Conservation (phyloP, 768 basidiomycete genomes). For the Tulasnella sp. region DNA sequence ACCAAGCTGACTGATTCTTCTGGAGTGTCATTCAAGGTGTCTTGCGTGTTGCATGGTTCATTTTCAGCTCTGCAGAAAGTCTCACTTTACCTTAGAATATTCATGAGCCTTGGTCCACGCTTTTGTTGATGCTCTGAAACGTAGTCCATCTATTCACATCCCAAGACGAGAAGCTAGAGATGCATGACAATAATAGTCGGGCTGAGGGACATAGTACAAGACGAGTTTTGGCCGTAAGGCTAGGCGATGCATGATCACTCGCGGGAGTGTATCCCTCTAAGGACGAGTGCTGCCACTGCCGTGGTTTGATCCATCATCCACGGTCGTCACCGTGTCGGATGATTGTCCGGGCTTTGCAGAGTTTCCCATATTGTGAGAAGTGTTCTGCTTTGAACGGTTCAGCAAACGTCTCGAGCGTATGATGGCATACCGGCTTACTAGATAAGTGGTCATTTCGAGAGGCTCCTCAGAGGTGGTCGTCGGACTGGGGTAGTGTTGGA, state of each 20-base stretch:
- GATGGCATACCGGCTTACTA: background rate
- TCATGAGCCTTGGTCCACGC: too few relatives aligned
- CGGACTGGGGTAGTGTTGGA: background rate
- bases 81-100: too few relatives aligned
- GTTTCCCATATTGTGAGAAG: background rate
- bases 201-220: background rate
- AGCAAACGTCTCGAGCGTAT: background rate
- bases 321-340: background rate
- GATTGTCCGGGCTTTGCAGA: background rate
- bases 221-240: background rate
- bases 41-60: too few relatives aligned
- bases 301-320: background rate
- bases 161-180: background rate
- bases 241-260: background rate
- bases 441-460: background rate
- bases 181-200: background rate
- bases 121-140: too few relatives aligned
- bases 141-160: background rate
- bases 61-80: too few relatives aligned
- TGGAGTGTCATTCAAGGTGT: too few relatives aligned
- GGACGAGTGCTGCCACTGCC: background rate
- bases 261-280: background rate
- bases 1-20: background rate
- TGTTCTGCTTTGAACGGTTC: background rate
- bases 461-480: background rate